Percentiles rank a stretch among this genome's conserved stretches.
phyloP scores from a whole-genome alignment of 1,284 basidiomycete genomes.

The Pulveroboletus sp. region DNA sequence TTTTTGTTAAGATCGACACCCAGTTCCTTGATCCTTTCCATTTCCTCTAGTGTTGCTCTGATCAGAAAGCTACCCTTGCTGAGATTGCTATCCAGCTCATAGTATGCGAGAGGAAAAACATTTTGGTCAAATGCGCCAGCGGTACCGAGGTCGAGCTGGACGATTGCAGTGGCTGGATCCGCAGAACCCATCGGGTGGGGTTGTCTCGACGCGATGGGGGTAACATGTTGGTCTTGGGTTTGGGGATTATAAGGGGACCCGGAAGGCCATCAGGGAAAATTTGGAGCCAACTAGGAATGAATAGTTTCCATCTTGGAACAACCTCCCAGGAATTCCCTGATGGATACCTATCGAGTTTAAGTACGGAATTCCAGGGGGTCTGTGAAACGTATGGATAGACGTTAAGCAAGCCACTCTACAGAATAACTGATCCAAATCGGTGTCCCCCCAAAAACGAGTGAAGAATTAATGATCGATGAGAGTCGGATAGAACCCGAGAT shows the following conservation, averaged over 20 bases:
- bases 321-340: background rate
- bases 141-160: conserved; percentile 16
- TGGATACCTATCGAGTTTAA: background rate
- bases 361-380: background rate
- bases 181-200: conserved; percentile 3
- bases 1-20: conserved; percentile 1
- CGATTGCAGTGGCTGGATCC: background rate
- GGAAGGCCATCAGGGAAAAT: background rate
- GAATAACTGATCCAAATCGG: background rate
- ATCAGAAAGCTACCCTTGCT: conserved; percentile 18
- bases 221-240: background rate
- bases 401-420: background rate
- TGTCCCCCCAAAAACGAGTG: no score
- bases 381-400: background rate
- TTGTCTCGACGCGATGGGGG: background rate
- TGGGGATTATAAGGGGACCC: conserved; percentile 1
- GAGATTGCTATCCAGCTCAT: background rate
- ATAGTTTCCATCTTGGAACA: conserved; percentile 16
- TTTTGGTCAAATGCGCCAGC: background rate
- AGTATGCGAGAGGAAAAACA: conserved; percentile 17
- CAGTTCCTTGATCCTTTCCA: conserved; percentile 2
- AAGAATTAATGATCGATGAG: background rate
- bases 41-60: conserved; percentile 15
- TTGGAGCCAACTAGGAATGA: background rate
- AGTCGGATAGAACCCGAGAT: background rate